Base-by-base conservation (phyloP, 2,329 filamentous ascomycete species). In the Fusarium sp. region DNA sequence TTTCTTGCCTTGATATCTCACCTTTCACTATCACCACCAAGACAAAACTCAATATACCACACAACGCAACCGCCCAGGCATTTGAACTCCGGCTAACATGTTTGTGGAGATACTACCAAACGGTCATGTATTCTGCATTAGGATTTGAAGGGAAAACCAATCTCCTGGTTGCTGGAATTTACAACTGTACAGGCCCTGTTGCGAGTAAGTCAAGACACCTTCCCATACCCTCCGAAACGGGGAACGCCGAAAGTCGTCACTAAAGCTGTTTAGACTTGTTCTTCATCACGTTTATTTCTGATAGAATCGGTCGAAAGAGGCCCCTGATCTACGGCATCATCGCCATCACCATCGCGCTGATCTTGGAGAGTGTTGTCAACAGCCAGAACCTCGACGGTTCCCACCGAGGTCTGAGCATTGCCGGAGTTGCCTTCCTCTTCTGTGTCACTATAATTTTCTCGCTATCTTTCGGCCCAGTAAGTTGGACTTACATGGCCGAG, bases 271-370 rank as follows among this genome's bases (percentile, higher is more conserved):
- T n/a, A 79, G 79, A 88, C 72, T 73, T 85, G 29, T 75, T 87
- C 76, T 89, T 88, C 75, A 88, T 81, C 27, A 78, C 80, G 17
- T 85, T 87, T 74, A 80, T 88, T 36, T 84, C 89, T 49, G 87
- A 89, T 75, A 82, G 83, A 10, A 84, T 88, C 10, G 88, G 88
- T 11, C 86, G 90, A 41, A 83, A 89, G 11, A 83, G 83, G 66
- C 82, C 91, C 54, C 90, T 92, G 84, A 78, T 92, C 23, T 84
- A 90, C 66, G 89, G 89, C 41, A 86, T 85, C 41, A 75, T 84
- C 4, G 86, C 79, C 13, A 88, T 89, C 42, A 84, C 83, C 11
- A 77, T 88, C 42, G 86, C 85, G 0, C 76, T 90, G 1, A 81
- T 88, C 66, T 85, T 85, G 67, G 86, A 89, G 73, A 85, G 82